Percentiles rank a stretch among this genome's conserved stretches.
phyloP scores from a whole-genome alignment of 768 basidiomycete species.

The Trametes punicea region DNA sequence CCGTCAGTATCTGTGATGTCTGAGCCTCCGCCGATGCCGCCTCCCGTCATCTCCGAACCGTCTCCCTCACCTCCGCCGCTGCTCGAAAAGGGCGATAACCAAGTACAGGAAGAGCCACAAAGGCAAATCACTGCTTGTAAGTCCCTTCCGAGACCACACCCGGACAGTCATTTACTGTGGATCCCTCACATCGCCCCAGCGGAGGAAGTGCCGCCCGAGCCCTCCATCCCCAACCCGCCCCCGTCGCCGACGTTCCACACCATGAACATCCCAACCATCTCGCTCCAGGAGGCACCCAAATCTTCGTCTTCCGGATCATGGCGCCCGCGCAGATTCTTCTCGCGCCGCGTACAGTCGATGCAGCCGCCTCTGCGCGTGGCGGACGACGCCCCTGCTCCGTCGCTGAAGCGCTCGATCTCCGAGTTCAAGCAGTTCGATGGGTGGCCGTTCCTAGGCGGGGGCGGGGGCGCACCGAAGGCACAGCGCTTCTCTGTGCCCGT shows the following conservation, averaged over 20 bases:
- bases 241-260: slow-evolving; percentile 14
- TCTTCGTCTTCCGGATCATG: slow-evolving; percentile 7
- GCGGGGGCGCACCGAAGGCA: not conserved
- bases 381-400: slow-evolving; percentile 6
- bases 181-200: not conserved
- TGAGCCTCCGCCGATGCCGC: slow-evolving; percentile 8
- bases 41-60: not conserved
- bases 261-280: slow-evolving; percentile 21
- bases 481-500: slow-evolving; percentile 19
- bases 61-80: not conserved
- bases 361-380: slow-evolving; percentile 17
- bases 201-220: not conserved
- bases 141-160: not conserved
- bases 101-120: not conserved
- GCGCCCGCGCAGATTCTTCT: slow-evolving; percentile 1
- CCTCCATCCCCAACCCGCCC: not conserved
- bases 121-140: slow-evolving; percentile 1
- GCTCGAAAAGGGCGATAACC: not conserved
- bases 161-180: not conserved
- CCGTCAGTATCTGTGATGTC: slow-evolving; percentile 5
- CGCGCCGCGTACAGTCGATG: slow-evolving; percentile 26
- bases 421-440: slow-evolving; percentile 21
- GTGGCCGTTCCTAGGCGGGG: slow-evolving; percentile 20
- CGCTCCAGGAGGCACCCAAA: slow-evolving; percentile 5
- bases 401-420: slow-evolving; percentile 16